A percentile compares a stretch with the other conserved stretches of the same genome.
These are phyloP conservation scores for Epichloe hybrida DNA, from an alignment of 2,329 filamentous ascomycete genomes.

Conservation along the genomic window DNA sequence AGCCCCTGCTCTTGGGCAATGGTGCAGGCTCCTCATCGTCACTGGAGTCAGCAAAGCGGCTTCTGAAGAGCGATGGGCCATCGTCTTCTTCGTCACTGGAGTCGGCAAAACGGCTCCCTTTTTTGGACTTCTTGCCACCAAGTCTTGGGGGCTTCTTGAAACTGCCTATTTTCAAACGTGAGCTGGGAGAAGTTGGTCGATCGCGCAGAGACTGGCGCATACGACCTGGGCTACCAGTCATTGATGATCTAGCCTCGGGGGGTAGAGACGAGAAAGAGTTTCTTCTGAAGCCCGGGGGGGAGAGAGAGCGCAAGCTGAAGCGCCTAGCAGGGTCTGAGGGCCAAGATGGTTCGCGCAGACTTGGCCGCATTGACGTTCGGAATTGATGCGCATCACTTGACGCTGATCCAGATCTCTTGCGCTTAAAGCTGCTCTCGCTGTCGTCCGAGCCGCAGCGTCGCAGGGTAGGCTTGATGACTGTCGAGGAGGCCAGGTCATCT, in stretches of 20 bases:
- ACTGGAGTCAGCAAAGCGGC: slow-evolving; percentile 40
- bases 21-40: slow-evolving; percentile 9
- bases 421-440: slow-evolving; percentile 74
- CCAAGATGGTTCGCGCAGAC: slow-evolving; percentile 10
- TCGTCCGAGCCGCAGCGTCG: slow-evolving; percentile 47
- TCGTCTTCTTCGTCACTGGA: slow-evolving; percentile 46
- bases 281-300: slow-evolving; percentile 48
- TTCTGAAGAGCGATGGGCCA: slow-evolving; percentile 27
- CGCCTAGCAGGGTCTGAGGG: slow-evolving; percentile 33
- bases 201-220: slow-evolving; percentile 35
- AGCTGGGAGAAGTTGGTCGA: slow-evolving; percentile 18
- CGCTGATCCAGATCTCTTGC: slow-evolving; percentile 33
- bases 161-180: slow-evolving; percentile 24
- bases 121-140: slow-evolving; percentile 25
- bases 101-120: slow-evolving; percentile 42
- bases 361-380: slow-evolving; percentile 56
- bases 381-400: slow-evolving; percentile 42
- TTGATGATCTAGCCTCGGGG: slow-evolving; percentile 17
- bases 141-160: slow-evolving; percentile 28
- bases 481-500: slow-evolving; percentile 10
- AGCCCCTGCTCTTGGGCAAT: slow-evolving; percentile 18
- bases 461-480: slow-evolving; percentile 21
- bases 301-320: slow-evolving; percentile 58
- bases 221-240: slow-evolving; percentile 14
- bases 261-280: slow-evolving; percentile 25